Evolutionary conservation across 2,329 filamentous ascomycete genomes (phyloP).

Genomic region (Ophiosphaerella korrae): DNA sequence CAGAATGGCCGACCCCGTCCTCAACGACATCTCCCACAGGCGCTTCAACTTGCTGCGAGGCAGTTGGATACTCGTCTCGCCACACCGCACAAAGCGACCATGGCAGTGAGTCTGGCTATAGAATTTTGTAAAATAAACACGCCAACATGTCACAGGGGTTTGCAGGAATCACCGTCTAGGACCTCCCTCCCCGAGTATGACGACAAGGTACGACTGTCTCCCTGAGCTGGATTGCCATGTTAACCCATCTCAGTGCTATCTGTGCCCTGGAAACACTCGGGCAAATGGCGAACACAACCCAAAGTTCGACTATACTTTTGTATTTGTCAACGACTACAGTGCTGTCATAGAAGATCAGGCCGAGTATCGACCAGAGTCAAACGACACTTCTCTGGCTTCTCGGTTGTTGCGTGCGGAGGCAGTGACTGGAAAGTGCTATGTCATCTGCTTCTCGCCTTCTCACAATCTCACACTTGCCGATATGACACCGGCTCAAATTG

Average conservation of each 20-base stretch:
- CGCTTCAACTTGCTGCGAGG: constrained; percentile 91
- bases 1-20: constrained; percentile 56
- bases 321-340: constrained; percentile 97
- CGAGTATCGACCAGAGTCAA: constrained; percentile 67
- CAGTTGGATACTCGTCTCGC: constrained; percentile 92
- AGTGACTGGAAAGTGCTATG: constrained; percentile 95
- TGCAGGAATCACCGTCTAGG: constrained; percentile 55
- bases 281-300: constrained; percentile 88
- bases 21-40: constrained; percentile 92
- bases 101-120: constrained; percentile 78
- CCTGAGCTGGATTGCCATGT: constrained; percentile 6
- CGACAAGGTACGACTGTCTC: constrained; percentile 53
- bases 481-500: constrained; percentile 75
- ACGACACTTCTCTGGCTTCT: constrained; percentile 66
- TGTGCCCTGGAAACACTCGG: constrained; percentile 89
- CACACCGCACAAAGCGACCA: constrained; percentile 93
- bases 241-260: constrained; percentile 71
- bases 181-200: constrained; percentile 76
- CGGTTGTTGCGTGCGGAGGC: constrained; percentile 80
- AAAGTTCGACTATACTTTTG: constrained; percentile 82
- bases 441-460: constrained; percentile 88
- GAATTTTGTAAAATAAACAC: background rate
- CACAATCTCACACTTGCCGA: constrained; percentile 94
- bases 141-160: constrained; percentile 45
- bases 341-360: constrained; percentile 93